These are phyloP conservation scores for Epichloe festucae DNA, from an alignment of 2,329 filamentous ascomycete genomes.

Conservation along the genomic window DNA sequence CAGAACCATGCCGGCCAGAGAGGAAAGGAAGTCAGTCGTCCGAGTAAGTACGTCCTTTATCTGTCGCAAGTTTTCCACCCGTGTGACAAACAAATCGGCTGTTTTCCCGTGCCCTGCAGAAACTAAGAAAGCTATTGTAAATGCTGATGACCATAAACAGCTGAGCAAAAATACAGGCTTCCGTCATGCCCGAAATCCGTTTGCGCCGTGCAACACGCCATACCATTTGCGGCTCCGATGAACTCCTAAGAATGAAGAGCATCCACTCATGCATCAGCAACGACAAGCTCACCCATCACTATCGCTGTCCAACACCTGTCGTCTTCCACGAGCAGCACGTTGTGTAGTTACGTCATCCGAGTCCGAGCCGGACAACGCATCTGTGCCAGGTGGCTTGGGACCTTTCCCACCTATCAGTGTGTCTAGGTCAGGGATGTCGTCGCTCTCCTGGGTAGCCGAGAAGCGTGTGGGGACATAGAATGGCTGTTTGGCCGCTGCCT, in stretches of 20 bases:
- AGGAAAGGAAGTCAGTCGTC: too few species aligned
- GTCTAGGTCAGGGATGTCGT: constrained; percentile 25
- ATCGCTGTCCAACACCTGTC: constrained; percentile 19
- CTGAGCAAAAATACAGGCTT: background rate
- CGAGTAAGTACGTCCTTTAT: too few species aligned
- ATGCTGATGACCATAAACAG: background rate
- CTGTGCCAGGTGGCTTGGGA: background rate
- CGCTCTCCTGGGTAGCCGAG: constrained; percentile 27
- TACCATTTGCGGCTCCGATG: background rate
- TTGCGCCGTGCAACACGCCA: background rate
- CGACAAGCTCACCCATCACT: constrained; percentile 12
- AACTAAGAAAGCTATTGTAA: background rate
- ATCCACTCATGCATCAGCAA: background rate
- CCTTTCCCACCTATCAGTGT: constrained; percentile 10
- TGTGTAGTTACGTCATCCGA: constrained; percentile 9
- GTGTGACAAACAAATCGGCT: too few species aligned
- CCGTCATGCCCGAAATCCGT: background rate
- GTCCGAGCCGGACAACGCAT: constrained; percentile 8
- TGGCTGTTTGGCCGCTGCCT: constrained; percentile 12
- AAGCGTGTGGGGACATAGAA: constrained; percentile 28
- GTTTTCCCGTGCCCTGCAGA: background rate
- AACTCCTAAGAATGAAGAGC: too few species aligned
- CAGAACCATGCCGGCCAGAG: too few species aligned
- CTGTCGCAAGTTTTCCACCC: too few species aligned
- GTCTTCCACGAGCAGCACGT: constrained; percentile 14